Base-by-base conservation (phyloP, 2,329 filamentous ascomycete species). In the Phialophora expanda region DNA sequence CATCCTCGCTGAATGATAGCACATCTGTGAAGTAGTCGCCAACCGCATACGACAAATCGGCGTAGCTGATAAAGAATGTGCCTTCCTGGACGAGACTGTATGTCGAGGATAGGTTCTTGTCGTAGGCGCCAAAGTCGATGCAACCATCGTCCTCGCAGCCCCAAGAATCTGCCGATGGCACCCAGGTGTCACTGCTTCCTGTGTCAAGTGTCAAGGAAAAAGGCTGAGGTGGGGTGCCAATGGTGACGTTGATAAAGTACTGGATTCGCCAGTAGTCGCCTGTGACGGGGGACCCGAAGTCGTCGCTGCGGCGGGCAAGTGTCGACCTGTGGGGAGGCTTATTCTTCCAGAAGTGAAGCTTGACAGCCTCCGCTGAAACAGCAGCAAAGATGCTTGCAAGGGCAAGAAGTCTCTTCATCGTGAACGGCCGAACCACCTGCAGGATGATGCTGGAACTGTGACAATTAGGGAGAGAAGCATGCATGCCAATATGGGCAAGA, bases 1-100 rank as follows among this genome's bases (percentile, higher is more conserved):
- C 74, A 28, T 79, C 82, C 24, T 83, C 84, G 55, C 83, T 84
- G 54, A 89, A 79, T 38, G 72, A 71, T 54, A 86, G 77, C 0
- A 83, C 89, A 74, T 97, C 93, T 6, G 85, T 88, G 1, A 87
- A 90, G 76, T 96, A 97, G 77, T 94, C 90, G 46, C 93, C 93
- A 1, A 80, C 76, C 0, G 92, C 90, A 5, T 88, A 87, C 0
- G 90, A 90, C 51, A 90, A 90, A 77, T 96, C 92, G 41, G 90
- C 89, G 71, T 97, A 97, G 1, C 88, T 87, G 69, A 96, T 96
- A 78, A 94, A 92, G 81, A 97, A 96, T 17, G 59, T 54, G 14
- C 55, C 64, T 26, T 32, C 54, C 68, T 87, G 83, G 73, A 85
- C 88, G 75, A 88, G 93, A 34, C 83, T 73, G 77, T 93, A 94